Percentiles rank a stretch among this genome's conserved stretches.
phyloP scores from a whole-genome alignment of 371 early-diverging fungal species.

The Mortierella sp. region DNA sequence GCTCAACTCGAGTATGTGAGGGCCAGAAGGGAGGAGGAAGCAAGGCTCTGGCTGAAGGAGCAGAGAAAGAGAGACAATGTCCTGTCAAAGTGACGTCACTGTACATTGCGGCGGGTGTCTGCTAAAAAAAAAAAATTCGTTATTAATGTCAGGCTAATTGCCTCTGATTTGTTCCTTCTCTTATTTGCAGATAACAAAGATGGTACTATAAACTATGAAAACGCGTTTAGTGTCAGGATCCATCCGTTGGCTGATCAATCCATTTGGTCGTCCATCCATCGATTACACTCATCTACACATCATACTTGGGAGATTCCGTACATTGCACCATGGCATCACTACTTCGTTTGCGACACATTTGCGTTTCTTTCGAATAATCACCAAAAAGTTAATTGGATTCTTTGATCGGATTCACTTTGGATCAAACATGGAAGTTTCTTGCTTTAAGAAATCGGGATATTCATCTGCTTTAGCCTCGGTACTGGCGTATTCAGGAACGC shows the following conservation, averaged over 20 bases:
- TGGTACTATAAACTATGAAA: constrained; percentile 18
- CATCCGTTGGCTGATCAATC: constrained; percentile 13
- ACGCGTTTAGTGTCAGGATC: not conserved
- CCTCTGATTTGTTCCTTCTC: constrained; percentile 25
- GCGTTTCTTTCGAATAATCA: too few relatives aligned
- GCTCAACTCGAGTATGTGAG: too few relatives aligned
- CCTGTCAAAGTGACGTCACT: not conserved
- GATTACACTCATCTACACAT: not conserved
- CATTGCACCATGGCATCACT: not conserved
- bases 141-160: not conserved
- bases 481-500: too few relatives aligned
- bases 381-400: too few relatives aligned
- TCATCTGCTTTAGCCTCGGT: too few relatives aligned
- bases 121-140: not conserved
- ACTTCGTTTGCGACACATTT: not conserved
- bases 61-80: too few relatives aligned
- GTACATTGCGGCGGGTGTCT: not conserved
- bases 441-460: too few relatives aligned
- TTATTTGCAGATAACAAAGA: constrained; percentile 37
- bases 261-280: constrained; percentile 16
- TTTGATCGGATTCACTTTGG: not conserved
- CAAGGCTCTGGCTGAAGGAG: too few relatives aligned
- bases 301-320: not conserved
- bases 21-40: too few relatives aligned
- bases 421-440: not conserved